Evolutionary conservation across 768 basidiomycete species (phyloP), one percentile per base, ranked within the genome.

Genomic region (Boletus rubescentipes): DNA sequence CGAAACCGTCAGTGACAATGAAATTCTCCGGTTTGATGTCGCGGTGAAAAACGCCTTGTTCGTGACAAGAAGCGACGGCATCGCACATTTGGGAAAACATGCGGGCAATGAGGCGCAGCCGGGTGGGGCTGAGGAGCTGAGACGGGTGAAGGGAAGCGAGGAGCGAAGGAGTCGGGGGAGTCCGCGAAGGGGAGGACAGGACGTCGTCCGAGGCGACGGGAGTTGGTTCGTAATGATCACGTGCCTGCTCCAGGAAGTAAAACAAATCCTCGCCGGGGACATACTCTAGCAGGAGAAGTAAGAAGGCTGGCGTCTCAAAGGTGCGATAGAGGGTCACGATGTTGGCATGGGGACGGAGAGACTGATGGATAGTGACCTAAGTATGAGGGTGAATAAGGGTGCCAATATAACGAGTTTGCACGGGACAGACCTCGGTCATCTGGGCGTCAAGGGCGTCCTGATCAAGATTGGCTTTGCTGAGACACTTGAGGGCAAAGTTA

Each of bases 31-130:
- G 96, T 76, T 99, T 99, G 81, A 99, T 98, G 72, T 99, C 96
- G 56, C 96, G 85, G 69, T 99, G 96, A 67, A 87, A 93, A 57
- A 99, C 90, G 35, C 87, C 87, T 57, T 87, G 85, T 16, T 86
- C 86, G 68, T 99, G 96, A 73, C 96, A 98, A 7, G 89, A 85
- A 4, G 92, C 91, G 12, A 99, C 95, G 40, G 96, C 95, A 59
- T 95, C 92, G 68, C 96, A 98, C 96, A 99, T 99, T 74, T 98
- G 97, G 18, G 84, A 78, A 72, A 99, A 98, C 96, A 99, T 99
- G 68, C 91, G 88, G 4, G 94, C 86, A 65, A 99, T 93, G 61
- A 99, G 84, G 15, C 91, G 88, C 29, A 99, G 83, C 53, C 96
- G 89, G 37, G 87, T 89, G 51, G 85, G 83, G 26, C 91, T 91